Evolutionary conservation across 2,329 filamentous ascomycete genomes (phyloP).

Genomic region (Aspergillus arachidicola): DNA sequence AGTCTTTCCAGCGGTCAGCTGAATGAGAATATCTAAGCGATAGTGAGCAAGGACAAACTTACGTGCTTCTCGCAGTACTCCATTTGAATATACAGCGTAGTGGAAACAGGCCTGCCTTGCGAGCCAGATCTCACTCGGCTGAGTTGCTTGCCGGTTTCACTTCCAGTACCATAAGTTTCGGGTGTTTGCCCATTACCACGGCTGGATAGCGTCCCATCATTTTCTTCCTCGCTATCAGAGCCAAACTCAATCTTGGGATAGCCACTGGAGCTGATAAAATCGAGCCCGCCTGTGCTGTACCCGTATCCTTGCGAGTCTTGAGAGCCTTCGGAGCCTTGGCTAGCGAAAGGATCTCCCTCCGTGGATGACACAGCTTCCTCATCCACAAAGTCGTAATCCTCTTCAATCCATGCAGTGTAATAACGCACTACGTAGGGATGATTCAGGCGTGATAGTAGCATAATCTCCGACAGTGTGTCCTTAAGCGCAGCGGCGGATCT

Average conservation of each 20-base stretch:
- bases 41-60: constrained; percentile 32
- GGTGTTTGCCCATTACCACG: constrained; percentile 30
- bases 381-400: constrained; percentile 50
- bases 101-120: constrained; percentile 60
- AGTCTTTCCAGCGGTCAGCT: constrained; percentile 55
- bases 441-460: constrained; percentile 86
- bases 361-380: constrained; percentile 50
- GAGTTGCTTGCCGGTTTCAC: constrained; percentile 36
- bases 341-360: constrained; percentile 56
- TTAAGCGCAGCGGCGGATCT: constrained; percentile 66
- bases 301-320: constrained; percentile 51
- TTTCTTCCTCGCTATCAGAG: constrained; percentile 54
- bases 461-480: constrained; percentile 78
- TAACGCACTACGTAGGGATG: constrained; percentile 89
- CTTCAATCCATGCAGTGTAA: constrained; percentile 93
- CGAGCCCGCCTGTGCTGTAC: constrained; percentile 76
- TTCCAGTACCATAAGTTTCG: constrained; percentile 25
- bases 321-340: constrained; percentile 12
- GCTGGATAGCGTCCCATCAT: constrained; percentile 40
- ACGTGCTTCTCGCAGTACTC: constrained; percentile 93
- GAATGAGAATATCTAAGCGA: background rate
- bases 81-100: constrained; percentile 96
- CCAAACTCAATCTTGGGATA: constrained; percentile 78
- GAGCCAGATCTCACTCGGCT: constrained; percentile 51
- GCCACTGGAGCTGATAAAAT: constrained; percentile 88